These are phyloP conservation scores for Aspergillus tamarii DNA, from an alignment of 2,329 filamentous ascomycete genomes.

Conservation along the genomic window DNA sequence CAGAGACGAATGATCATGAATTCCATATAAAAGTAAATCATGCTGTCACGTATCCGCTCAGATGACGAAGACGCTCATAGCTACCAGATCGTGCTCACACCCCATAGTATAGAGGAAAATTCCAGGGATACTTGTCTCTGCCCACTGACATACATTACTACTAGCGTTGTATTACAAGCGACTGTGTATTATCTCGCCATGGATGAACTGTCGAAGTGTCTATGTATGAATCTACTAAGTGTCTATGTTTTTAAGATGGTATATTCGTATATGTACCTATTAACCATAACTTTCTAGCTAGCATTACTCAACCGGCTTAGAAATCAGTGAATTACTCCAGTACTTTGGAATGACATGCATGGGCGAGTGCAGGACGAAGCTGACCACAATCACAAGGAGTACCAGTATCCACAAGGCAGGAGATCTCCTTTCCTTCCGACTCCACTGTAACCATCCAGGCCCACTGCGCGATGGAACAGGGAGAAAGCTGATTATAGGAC, in stretches of 20 bases:
- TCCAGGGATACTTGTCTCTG: too few relatives aligned
- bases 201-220: too few relatives aligned
- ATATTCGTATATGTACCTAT: not conserved
- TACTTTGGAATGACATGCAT: not conserved
- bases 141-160: too few relatives aligned
- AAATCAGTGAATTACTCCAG: not conserved
- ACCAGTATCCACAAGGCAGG: not conserved
- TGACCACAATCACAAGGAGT: not conserved
- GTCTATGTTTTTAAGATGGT: not conserved
- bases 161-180: too few relatives aligned
- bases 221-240: not conserved
- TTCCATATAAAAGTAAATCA: not conserved
- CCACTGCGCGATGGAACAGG: not conserved
- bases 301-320: not conserved
- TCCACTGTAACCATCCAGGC: not conserved
- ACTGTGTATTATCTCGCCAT: too few relatives aligned
- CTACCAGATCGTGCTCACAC: too few relatives aligned
- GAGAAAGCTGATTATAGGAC: not conserved
- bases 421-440: not conserved
- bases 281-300: not conserved
- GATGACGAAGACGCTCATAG: too few relatives aligned
- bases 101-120: too few relatives aligned
- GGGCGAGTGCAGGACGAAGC: not conserved
- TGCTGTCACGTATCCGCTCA: not conserved
- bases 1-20: not conserved